These are phyloP conservation scores for Penicillium bovifimosum DNA, from an alignment of 495 filamentous ascomycete species.

Conservation along the genomic window DNA sequence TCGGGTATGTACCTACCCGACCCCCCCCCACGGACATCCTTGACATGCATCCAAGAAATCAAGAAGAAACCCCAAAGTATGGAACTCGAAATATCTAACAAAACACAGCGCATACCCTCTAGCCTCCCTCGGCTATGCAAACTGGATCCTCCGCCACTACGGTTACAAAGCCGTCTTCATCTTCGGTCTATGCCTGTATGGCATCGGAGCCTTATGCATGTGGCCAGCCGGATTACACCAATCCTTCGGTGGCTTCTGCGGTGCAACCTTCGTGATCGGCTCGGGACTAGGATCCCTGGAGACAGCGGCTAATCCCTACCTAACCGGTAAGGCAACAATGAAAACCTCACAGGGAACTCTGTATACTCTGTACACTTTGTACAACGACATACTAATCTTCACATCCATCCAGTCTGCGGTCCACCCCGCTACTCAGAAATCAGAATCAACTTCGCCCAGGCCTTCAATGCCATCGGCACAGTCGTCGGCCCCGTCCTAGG, in stretches of 20 bases:
- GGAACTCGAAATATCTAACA: neutral
- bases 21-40: no score
- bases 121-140: constrained; percentile 56
- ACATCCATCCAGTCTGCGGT: constrained; percentile 38
- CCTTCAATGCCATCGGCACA: constrained; percentile 61
- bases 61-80: neutral
- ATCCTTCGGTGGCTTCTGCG: constrained; percentile 57
- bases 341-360: no score
- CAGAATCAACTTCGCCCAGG: constrained; percentile 63
- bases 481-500: constrained; percentile 62
- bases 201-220: constrained; percentile 49
- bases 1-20: constrained; percentile 26
- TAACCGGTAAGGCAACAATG: constrained; percentile 32
- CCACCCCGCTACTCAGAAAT: constrained; percentile 48
- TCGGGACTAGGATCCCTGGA: constrained; percentile 50
- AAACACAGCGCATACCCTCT: constrained; percentile 50
- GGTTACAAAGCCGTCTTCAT: constrained; percentile 53
- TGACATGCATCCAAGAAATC: neutral
- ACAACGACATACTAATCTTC: neutral
- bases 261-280: constrained; percentile 54
- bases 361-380: no score
- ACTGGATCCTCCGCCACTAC: constrained; percentile 48
- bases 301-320: constrained; percentile 53
- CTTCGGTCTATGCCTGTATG: constrained; percentile 46
- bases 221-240: constrained; percentile 50